Base-by-base conservation (phyloP, 192 early-diverging fungal species). In the Backusella macrospora region DNA sequence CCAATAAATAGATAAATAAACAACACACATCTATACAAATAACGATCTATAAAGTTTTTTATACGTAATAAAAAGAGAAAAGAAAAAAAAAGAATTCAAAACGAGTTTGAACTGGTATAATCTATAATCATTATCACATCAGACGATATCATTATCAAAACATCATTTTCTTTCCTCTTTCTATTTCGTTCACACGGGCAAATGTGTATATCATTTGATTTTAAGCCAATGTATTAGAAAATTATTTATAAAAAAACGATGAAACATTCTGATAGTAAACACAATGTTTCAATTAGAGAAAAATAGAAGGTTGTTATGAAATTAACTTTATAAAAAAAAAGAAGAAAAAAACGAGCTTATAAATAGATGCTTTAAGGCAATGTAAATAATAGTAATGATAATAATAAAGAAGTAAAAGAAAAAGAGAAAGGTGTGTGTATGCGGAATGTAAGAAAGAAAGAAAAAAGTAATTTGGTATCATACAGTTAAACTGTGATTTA, bases 401-500 rank as follows among this genome's bases (percentile, higher is more conserved):
- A 21, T 59, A 26, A 52, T 52, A 59, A 34, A 34, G 29, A 34
- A 34, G 29, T 34, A 34, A 59, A 59, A 59, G 52, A 26, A 59
- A 26, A 26, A 23, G 23, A 49, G 49, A 10, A 9, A 9, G 42
- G 42, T 43, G 42, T 49, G 49, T 59, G 18, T 59, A 59, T 59
- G 52, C 52, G 52, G 52, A 59, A 26, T 26, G 52, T 55, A 55
- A 55, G 23, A 55, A 55, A n/a, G 23, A 55, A 46, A 55, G 23
- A n/a, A 55, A 55, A 46, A 55, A 55, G 52, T 23, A 55, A 21
- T 21, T 3, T 55, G 21, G 49, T 55, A 55, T 55, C 49, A 55
- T 55, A 55, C 9, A 16, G 21, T 21, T 49, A 1, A 18, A 18
- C n/a, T 55, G 18, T 55, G 52, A 3, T 55, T n/a, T 23, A 10